phyloP scores from a whole-genome alignment of 805 yeast species.

The Ogataea minuta region DNA sequence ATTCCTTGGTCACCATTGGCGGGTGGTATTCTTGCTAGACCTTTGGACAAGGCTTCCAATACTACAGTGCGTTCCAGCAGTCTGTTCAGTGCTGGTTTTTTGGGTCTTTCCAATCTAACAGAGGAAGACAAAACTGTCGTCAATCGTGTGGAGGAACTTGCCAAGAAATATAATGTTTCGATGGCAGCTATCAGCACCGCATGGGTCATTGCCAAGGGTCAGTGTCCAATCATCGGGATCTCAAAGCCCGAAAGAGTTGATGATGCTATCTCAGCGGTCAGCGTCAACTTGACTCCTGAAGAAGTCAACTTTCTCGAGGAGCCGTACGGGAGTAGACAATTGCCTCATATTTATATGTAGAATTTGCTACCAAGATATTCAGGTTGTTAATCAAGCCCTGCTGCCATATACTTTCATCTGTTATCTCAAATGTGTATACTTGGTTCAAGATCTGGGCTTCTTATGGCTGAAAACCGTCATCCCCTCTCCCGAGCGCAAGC shows the following conservation, averaged over 20 bases:
- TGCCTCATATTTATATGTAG: too few species aligned
- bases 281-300: constrained; percentile 38
- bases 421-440: too few species aligned
- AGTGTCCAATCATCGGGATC: constrained; percentile 55
- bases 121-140: constrained; percentile 37
- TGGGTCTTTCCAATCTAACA: constrained; percentile 21
- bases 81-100: constrained; percentile 1
- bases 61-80: constrained; percentile 4
- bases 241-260: constrained; percentile 49
- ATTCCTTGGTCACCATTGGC: constrained; percentile 65
- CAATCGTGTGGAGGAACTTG: constrained; percentile 49
- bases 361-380: too few species aligned
- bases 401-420: too few species aligned
- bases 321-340: constrained; percentile 30
- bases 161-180: constrained; percentile 43
- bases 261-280: constrained; percentile 46
- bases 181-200: constrained; percentile 56
- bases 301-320: constrained; percentile 39
- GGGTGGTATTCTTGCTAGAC: constrained; percentile 53
- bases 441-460: too few species aligned
- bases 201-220: constrained; percentile 53
- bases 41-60: constrained; percentile 24
- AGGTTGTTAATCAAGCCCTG: too few species aligned
- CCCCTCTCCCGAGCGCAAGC: too few species aligned
- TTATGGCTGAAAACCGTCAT: too few species aligned